These are phyloP conservation scores for Didymella segeticola DNA, from an alignment of 2,329 filamentous ascomycete species.

Conservation along the genomic window DNA sequence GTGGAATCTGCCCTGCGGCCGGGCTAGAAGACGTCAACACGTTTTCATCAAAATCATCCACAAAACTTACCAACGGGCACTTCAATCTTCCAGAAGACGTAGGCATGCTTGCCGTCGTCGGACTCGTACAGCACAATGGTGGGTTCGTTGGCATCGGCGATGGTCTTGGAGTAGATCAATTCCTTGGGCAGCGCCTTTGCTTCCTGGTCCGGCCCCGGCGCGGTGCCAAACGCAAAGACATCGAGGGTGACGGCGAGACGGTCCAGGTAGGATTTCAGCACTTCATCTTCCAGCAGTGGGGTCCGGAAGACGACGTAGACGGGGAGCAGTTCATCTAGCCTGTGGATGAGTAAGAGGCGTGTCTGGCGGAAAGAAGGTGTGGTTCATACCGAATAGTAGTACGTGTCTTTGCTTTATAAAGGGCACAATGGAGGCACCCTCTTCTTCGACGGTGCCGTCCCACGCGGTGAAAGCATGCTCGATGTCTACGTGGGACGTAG, in stretches of 20 bases:
- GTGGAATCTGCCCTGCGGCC: constrained; percentile 67
- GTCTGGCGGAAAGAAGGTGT: constrained; percentile 48
- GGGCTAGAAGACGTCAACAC: constrained; percentile 31
- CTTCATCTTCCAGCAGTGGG: constrained; percentile 64
- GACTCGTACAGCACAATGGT: constrained; percentile 38
- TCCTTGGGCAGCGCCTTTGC: constrained; percentile 56
- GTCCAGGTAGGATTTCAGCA: constrained; percentile 65
- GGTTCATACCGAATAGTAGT: constrained; percentile 73
- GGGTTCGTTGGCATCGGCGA: constrained; percentile 43
- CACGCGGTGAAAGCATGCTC: constrained; percentile 52
- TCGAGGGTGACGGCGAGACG: constrained; percentile 72
- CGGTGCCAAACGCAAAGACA: constrained; percentile 63
- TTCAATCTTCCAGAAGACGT: constrained; percentile 50
- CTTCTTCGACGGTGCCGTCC: constrained; percentile 53
- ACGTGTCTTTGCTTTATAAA: constrained; percentile 68
- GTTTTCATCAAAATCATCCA: too few species aligned
- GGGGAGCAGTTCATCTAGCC: constrained; percentile 74
- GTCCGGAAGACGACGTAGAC: constrained; percentile 73
- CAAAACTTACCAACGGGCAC: constrained; percentile 43
- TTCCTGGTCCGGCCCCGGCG: constrained; percentile 53
- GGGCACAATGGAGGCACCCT: constrained; percentile 58
- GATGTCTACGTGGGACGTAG: constrained; percentile 44
- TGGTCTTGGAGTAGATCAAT: constrained; percentile 61
- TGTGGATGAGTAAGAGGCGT: constrained; percentile 59
- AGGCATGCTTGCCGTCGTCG: constrained; percentile 35